Evolutionary conservation across 1,139 yeast species (phyloP), one percentile per base, ranked within the genome.

Genomic region (Suhomyces ambrosiae): DNA sequence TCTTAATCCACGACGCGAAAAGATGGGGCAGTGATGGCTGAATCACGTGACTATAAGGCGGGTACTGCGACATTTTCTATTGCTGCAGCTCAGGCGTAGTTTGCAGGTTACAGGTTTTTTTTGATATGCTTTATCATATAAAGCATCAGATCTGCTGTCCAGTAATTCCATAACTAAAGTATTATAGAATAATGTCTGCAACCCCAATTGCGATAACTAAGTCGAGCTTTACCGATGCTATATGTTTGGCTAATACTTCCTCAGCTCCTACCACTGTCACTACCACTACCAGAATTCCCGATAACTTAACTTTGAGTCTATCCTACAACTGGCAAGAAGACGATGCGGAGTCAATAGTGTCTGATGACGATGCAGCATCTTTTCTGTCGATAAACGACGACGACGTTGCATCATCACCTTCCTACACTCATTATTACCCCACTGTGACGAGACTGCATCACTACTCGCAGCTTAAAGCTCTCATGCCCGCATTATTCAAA

Each of bases 401-500:
- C 13, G 41, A 32, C 7, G 26, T 30, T 4, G 33, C 25, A 17
- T 14, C 24, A 15, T 16, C 34, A 23, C 29, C 31, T 33, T 16
- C 38, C 22, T 17, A 33, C 23, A 17, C 37, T 5, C 33, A 34
- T 14, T 14, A 28, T 6, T 23, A 28, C 11, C 22, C 29, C 7
- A 27, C n/a, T 15, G 7, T 7, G 10, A 12, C 30, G 18, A 19
- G 27, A 32, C 21, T 21, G 25, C 25, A 29, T 29, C 33, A 35
- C 6, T 11, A 22, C 10, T 3, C 27, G 2, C 35, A 30, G 12
- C 34, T 42, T 25, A 34, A 35, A 24, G 32, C 32, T 12, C 31
- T 45, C 24, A 32, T 49, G 12, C 53, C 53, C 1, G 44, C 47
- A n/a, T 24, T 49, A 6, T 43, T 45, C 35, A 46, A 45, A 23